phyloP scores from a whole-genome alignment of 768 basidiomycete genomes.

The Paxillus involutus region DNA sequence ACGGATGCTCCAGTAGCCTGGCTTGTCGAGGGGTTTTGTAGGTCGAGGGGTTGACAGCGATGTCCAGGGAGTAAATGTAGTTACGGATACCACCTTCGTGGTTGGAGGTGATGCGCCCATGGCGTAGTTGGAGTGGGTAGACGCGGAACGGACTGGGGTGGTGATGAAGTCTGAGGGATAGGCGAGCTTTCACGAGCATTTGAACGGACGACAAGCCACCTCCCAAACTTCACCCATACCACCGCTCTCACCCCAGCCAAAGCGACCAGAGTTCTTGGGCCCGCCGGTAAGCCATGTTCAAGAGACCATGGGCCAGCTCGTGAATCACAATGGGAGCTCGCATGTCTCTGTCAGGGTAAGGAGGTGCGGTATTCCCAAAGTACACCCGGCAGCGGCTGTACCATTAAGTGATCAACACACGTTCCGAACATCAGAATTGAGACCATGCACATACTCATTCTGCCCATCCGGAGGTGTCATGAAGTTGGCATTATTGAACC shows the following conservation, averaged over 20 bases:
- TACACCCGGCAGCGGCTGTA: too few relatives aligned
- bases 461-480: too few relatives aligned
- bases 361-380: too few relatives aligned
- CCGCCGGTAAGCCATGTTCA: too few relatives aligned
- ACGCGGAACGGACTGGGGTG: constrained; percentile 79
- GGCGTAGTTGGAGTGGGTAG: constrained; percentile 69
- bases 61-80: constrained; percentile 82
- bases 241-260: constrained; percentile 93
- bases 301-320: too few relatives aligned
- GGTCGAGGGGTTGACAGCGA: constrained; percentile 78
- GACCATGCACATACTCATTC: too few relatives aligned
- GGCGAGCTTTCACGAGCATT: neutral
- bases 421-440: too few relatives aligned
- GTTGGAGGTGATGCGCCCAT: constrained; percentile 97
- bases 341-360: too few relatives aligned
- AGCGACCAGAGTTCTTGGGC: too few relatives aligned
- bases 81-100: constrained; percentile 75
- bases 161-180: constrained; percentile 73
- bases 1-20: constrained; percentile 94
- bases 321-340: too few relatives aligned
- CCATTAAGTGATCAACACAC: too few relatives aligned
- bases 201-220: constrained; percentile 35
- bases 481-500: too few relatives aligned
- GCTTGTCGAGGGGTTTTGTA: constrained; percentile 91
- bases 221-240: constrained; percentile 99